Conservation (phyloP, 192 early-diverging fungal species). For the Rhizophagus clarus region DNA sequence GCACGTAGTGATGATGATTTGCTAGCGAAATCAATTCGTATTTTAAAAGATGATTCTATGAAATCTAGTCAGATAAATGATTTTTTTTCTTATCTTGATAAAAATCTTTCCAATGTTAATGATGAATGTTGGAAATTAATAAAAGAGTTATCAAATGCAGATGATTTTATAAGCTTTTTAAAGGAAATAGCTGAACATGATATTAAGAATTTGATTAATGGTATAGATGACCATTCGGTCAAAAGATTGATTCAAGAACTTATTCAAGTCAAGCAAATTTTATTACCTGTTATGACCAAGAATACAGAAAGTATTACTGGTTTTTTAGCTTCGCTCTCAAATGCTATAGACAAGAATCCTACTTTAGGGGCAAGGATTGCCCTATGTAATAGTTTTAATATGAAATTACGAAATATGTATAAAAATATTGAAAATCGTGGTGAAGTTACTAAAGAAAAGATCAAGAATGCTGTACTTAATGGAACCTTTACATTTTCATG, state of each 20-base stretch:
- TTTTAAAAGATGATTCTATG: neutral
- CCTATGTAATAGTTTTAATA: constrained; percentile 16
- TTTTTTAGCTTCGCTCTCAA: neutral
- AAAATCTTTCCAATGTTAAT: neutral
- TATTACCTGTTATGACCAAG: neutral
- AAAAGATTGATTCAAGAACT: neutral
- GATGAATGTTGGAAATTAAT: constrained; percentile 4
- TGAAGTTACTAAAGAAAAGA: constrained; percentile 23
- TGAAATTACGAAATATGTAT: constrained; percentile 16
- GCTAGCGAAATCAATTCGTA: too few relatives aligned
- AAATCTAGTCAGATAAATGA: neutral
- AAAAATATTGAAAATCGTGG: neutral
- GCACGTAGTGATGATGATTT: neutral
- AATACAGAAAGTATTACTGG: neutral
- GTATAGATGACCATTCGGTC: constrained; percentile 5
- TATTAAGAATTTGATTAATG: constrained; percentile 34
- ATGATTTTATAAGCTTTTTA: neutral
- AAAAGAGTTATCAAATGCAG: neutral
- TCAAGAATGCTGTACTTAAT: constrained; percentile 24
- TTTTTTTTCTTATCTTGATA: neutral
- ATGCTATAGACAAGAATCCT: neutral
- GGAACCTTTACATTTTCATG: constrained; percentile 27
- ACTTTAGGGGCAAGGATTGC: constrained; percentile 6
- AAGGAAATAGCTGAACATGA: constrained; percentile 11
- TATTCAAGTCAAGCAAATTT: constrained; percentile 25